Conservation (phyloP, 1,284 basidiomycete species). For the Malassezia equina region DNA sequence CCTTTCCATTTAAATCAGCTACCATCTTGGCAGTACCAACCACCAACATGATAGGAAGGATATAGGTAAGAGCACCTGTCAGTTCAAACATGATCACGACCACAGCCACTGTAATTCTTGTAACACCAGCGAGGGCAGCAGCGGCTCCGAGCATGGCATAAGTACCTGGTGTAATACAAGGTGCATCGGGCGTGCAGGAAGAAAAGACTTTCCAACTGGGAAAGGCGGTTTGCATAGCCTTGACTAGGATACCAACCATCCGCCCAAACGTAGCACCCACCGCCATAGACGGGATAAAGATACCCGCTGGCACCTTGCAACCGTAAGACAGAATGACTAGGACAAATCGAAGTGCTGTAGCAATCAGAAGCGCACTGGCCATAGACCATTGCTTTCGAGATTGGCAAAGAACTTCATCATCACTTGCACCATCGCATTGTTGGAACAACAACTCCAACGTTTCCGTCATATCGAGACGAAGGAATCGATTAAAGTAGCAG, state of each 20-base stretch:
- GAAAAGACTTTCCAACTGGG: conserved; percentile 71
- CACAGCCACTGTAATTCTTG: conserved; percentile 91
- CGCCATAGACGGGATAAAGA: conserved; percentile 91
- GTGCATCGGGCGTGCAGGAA: conserved; percentile 77
- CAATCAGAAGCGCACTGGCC: conserved; percentile 80
- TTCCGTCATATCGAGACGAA: conserved; percentile 96
- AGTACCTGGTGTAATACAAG: conserved; percentile 96
- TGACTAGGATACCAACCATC: conserved; percentile 72
- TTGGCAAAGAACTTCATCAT: conserved; percentile 88
- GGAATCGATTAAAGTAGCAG: conserved; percentile 86
- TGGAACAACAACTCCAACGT: conserved; percentile 90
- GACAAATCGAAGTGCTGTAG: conserved; percentile 74
- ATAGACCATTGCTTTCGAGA: conserved; percentile 89
- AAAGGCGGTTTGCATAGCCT: conserved; percentile 79
- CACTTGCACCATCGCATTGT: conserved; percentile 89
- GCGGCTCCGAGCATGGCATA: conserved; percentile 28
- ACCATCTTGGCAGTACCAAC: conserved; percentile 92
- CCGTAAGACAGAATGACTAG: conserved; percentile 90
- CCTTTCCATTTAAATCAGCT: conserved; percentile 83
- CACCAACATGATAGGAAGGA: conserved; percentile 96
- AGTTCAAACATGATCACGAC: conserved; percentile 99
- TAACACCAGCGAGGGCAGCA: conserved; percentile 58
- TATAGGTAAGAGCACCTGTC: conserved; percentile 95
- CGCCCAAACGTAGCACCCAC: conserved; percentile 93
- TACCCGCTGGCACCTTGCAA: conserved; percentile 89